Evolutionary conservation across 2,329 filamentous ascomycete species (phyloP).

Genomic region (Chaetomium strumarium): DNA sequence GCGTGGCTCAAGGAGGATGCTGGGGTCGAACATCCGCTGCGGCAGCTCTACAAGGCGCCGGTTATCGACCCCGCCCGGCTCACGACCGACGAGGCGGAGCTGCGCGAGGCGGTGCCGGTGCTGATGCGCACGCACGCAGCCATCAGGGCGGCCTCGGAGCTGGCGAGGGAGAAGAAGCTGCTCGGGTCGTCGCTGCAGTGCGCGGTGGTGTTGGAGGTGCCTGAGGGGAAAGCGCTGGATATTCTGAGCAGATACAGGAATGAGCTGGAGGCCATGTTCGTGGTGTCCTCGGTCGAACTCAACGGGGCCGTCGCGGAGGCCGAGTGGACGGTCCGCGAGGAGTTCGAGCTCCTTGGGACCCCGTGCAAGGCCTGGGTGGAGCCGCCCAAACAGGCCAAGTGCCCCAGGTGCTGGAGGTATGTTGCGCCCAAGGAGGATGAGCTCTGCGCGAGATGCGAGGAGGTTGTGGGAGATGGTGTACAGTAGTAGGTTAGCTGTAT

Average conservation of each 20-base stretch:
- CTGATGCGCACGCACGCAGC: conserved; percentile 55
- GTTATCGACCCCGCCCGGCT: conserved; percentile 38
- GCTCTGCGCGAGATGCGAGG: conserved; percentile 69
- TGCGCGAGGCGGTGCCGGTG: conserved; percentile 40
- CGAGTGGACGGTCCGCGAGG: conserved; percentile 38
- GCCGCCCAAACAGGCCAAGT: conserved; percentile 59
- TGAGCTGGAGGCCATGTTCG: conserved; percentile 60
- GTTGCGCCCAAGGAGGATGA: conserved; percentile 58
- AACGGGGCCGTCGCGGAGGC: conserved; percentile 30
- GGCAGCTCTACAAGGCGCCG: conserved; percentile 42
- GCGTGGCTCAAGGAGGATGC: conserved; percentile 49
- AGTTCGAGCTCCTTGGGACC: conserved; percentile 37
- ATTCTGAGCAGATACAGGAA: conserved; percentile 37
- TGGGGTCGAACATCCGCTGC: conserved; percentile 36
- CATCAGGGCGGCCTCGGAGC: conserved; percentile 71
- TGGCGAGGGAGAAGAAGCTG: conserved; percentile 62
- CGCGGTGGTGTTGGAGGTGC: conserved; percentile 53
- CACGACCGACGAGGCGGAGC: conserved; percentile 31
- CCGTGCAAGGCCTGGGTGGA: conserved; percentile 39
- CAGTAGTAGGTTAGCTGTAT: conserved; percentile 4
- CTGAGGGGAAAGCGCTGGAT: conserved; percentile 31
- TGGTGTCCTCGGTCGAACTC: conserved; percentile 59
- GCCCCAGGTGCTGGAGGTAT: conserved; percentile 84
- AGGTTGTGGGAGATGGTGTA: conserved; percentile 44
- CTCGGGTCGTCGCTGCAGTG: conserved; percentile 79